Base-by-base conservation (phyloP, 352 stramenopile genomes). In the Pythium sp. region DNA sequence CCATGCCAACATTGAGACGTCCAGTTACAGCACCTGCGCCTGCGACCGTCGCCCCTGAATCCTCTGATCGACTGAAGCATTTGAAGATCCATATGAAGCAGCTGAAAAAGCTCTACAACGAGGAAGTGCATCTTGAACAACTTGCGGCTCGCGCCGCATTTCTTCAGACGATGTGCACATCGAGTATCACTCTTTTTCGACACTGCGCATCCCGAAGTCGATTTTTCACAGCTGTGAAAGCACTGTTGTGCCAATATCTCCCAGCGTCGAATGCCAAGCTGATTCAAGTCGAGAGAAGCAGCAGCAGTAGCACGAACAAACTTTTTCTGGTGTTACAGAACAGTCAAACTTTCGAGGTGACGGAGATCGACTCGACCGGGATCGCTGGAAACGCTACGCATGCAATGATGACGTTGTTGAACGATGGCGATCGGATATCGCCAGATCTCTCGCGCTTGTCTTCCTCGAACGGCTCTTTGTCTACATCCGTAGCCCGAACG, bases 1-100 rank as follows among this genome's bases (percentile, higher is more conserved):
- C 62, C 15, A 34, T 20, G 18, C 2, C 41, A 34, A 36, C 0
- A 57, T 20, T 28, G 22, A 14, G 54, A 56, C 62, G 62, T 32
- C 51, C 62, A 62, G 34, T 62, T 5, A 61, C 30, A 30, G 32
- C 62, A 24, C 22, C 26, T n/a, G 43, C 43, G 30, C 32, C 15
- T 20, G 28, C 3, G n/a, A 53, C 47, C 22, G 7, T 26, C 7
- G 38, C 28, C 5, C 24, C 59, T 6, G 62, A 58, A 18, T 36
- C 60, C 15, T 43, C 58, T n/a, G 34, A 79, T 30, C 73, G 78
- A 0, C 60, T 86, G 20, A 72, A 80, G 66, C 74, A 81, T 46
- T 70, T 85, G 15, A 70, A 81, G 65, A 76, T 57, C n/a, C 77
- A 88, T 62, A 81, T 83, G 69, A 76, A 84, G 58, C 76, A 86